Conservation (phyloP, 1,284 basidiomycete species). For the Melampsora larici-populina region DNA sequence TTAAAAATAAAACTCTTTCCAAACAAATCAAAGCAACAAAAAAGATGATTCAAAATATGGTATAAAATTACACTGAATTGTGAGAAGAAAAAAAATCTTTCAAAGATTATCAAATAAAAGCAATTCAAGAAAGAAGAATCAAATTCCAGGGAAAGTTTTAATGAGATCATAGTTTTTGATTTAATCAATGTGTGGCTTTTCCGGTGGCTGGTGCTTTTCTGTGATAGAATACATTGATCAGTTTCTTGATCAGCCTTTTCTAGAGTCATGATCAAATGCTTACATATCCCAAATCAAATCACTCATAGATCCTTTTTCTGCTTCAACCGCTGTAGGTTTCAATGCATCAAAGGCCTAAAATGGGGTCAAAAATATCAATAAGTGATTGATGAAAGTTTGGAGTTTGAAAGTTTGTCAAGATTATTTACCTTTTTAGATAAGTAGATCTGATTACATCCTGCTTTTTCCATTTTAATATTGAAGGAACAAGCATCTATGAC, state of each 20-base stretch:
- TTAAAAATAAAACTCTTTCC: no score
- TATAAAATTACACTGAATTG: no score
- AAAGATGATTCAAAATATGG: no score
- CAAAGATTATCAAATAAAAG: no score
- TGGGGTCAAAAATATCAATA: background rate
- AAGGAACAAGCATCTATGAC: background rate
- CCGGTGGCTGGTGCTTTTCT: no score
- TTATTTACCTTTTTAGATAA: background rate
- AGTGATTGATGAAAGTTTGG: background rate
- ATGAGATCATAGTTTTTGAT: no score
- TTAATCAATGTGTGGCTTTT: no score
- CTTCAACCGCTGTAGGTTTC: background rate
- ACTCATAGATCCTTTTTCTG: background rate
- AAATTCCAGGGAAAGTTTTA: no score
- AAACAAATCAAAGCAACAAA: no score
- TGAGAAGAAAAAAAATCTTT: no score
- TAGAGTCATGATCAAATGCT: background rate
- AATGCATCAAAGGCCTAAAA: background rate
- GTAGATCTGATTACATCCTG: background rate
- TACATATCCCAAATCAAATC: background rate
- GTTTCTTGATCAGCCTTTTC: background rate
- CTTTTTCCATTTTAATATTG: background rate
- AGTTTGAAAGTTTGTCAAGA: background rate
- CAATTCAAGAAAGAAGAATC: no score
- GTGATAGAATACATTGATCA: no score